Conservation (phyloP, 169 alveolate species). For the Ichthyophthirius multifiliis region DNA sequence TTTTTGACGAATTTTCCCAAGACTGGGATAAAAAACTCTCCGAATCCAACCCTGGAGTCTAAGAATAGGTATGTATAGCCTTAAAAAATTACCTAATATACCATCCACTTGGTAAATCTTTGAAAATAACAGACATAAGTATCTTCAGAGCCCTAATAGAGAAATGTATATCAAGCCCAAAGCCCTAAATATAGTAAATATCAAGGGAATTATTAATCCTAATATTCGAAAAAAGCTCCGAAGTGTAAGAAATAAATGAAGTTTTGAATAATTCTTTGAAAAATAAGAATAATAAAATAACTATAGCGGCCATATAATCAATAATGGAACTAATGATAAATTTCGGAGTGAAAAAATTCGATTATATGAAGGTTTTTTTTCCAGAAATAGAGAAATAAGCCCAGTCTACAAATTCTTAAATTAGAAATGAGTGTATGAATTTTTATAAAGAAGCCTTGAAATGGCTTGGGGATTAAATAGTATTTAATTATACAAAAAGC, state of each 20-base stretch:
- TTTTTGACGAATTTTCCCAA: neutral
- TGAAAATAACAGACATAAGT: neutral
- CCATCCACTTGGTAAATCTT: neutral
- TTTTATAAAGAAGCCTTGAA: conserved; percentile 61
- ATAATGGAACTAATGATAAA: conserved; percentile 28
- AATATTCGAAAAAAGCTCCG: conserved; percentile 23
- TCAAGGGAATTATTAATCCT: conserved; percentile 8
- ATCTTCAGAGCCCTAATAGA: conserved; percentile 10
- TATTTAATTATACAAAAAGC: conserved; percentile 39
- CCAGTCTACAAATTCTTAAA: conserved; percentile 38
- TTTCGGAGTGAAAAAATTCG: conserved; percentile 57
- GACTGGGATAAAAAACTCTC: conserved; percentile 5
- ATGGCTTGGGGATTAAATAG: conserved; percentile 61
- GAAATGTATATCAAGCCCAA: conserved; percentile 35
- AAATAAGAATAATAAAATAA: conserved; percentile 18
- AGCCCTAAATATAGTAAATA: conserved; percentile 4
- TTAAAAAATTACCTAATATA: neutral
- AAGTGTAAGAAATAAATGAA: conserved; percentile 21
- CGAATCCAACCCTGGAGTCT: neutral
- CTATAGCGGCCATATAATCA: conserved; percentile 23
- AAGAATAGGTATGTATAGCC: neutral
- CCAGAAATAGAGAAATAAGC: conserved; percentile 44
- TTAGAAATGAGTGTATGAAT: conserved; percentile 55
- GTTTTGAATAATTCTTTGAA: conserved; percentile 11
- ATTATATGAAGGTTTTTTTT: conserved; percentile 50